Conservation (phyloP, 176 grass and related monocot species). For the Avena sativa region DNA sequence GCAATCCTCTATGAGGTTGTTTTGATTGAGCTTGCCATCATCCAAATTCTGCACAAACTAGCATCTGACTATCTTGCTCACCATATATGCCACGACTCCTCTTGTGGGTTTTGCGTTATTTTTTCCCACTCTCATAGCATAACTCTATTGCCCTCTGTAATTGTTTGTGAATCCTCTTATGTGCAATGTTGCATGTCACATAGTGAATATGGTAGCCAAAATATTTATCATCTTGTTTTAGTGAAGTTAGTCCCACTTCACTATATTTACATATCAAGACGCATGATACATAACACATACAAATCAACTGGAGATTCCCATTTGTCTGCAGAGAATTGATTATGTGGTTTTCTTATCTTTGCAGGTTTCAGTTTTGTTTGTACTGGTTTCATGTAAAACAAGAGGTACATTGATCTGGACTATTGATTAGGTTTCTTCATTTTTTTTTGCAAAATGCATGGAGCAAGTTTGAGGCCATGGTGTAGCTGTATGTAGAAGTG, state of each 20-base stretch:
- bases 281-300: not conserved
- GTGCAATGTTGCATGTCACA: not conserved
- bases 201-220: not conserved
- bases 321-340: not conserved
- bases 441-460: not conserved
- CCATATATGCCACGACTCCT: not conserved
- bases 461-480: not conserved
- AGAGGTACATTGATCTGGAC: not conserved
- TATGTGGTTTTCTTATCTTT: not conserved
- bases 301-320: not conserved
- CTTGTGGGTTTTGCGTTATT: not conserved
- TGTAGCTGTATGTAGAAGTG: not conserved
- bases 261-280: not conserved
- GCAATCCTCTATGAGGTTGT: not conserved
- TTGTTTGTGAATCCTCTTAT: not conserved
- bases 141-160: not conserved
- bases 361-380: constrained; percentile 4
- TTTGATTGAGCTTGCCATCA: not conserved
- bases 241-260: not conserved
- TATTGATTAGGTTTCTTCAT: not conserved
- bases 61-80: not conserved
- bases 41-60: not conserved
- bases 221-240: not conserved
- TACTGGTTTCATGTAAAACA: not conserved
- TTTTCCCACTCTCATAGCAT: not conserved